phyloP scores from a whole-genome alignment of 257 asterid genomes.

The Solanum ahanhuiri region DNA sequence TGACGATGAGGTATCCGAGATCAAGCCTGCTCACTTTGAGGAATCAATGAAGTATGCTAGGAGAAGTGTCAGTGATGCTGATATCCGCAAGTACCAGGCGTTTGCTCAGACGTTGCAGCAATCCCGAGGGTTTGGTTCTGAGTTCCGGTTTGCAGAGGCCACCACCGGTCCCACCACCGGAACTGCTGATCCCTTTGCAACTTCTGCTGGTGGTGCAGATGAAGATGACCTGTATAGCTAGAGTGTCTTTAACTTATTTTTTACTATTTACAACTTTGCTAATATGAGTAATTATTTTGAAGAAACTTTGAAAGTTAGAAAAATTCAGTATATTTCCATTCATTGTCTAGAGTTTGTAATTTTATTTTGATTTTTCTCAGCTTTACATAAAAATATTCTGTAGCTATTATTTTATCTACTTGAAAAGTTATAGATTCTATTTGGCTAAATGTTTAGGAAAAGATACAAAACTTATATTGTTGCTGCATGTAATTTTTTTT shows the following conservation, averaged over 20 bases:
- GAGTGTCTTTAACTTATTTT: background rate
- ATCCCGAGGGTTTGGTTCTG: conserved; percentile 71
- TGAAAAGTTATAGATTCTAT: background rate
- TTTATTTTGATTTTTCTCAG: background rate
- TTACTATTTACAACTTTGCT: background rate
- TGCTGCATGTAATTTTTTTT: background rate
- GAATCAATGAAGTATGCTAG: conserved; percentile 83
- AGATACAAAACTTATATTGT: background rate
- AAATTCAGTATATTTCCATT: background rate
- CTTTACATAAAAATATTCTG: background rate
- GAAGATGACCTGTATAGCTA: conserved; percentile 15
- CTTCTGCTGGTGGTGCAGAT: conserved; percentile 26
- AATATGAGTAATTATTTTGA: background rate
- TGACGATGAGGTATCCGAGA: conserved; percentile 65
- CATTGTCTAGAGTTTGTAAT: background rate
- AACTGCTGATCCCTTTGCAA: conserved; percentile 48
- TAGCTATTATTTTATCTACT: background rate
- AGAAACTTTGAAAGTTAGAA: background rate
- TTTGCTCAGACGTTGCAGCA: conserved; percentile 85
- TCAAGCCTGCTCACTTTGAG: conserved; percentile 68
- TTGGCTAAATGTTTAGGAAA: background rate
- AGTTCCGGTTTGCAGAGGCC: conserved; percentile 49
- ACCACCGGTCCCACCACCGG: conserved; percentile 4
- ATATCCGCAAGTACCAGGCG: conserved; percentile 69
- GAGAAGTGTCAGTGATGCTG: conserved; percentile 78